Evolutionary conservation across 1,284 basidiomycete genomes (phyloP).

Genomic region (Irpex sp.): DNA sequence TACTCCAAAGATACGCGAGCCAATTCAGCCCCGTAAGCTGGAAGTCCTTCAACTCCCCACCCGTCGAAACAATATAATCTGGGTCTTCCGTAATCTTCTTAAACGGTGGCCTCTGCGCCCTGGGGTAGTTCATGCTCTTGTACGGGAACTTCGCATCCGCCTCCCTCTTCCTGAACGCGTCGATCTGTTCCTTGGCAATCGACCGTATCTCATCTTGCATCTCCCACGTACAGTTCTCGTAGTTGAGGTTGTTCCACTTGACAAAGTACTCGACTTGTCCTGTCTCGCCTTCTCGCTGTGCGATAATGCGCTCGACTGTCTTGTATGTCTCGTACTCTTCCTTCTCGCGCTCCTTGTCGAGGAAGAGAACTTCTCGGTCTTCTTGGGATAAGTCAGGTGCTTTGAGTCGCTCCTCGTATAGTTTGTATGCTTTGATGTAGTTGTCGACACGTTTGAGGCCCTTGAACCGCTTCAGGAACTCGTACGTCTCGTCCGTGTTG

Average conservation of each 20-base stretch:
- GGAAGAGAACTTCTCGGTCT: slow-evolving; percentile 84
- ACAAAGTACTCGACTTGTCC: slow-evolving; percentile 88
- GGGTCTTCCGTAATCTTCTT: slow-evolving; percentile 90
- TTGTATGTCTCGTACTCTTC: slow-evolving; percentile 91
- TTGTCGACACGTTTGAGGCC: slow-evolving; percentile 98
- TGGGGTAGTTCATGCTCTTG: slow-evolving; percentile 74
- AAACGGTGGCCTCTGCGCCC: slow-evolving; percentile 77
- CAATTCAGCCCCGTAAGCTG: slow-evolving; percentile 98
- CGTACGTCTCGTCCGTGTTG: slow-evolving; percentile 96
- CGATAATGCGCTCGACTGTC: slow-evolving; percentile 89
- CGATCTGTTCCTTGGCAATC: slow-evolving; percentile 75
- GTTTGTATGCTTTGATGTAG: slow-evolving; percentile 89
- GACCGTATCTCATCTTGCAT: slow-evolving; percentile 74
- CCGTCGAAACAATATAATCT: slow-evolving; percentile 75
- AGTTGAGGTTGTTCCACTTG: slow-evolving; percentile 96
- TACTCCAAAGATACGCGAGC: slow-evolving; percentile 95
- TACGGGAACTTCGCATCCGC: slow-evolving; percentile 82
- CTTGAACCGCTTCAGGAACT: slow-evolving; percentile 90
- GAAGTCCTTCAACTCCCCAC: slow-evolving; percentile 94
- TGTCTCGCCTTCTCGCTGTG: slow-evolving; percentile 71
- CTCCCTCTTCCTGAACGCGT: slow-evolving; percentile 78
- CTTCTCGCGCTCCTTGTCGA: slow-evolving; percentile 88
- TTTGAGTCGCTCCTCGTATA: slow-evolving; percentile 69
- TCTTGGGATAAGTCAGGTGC: slow-evolving; percentile 76
- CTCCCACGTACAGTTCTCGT: slow-evolving; percentile 98